Evolutionary conservation across 2,329 filamentous ascomycete genomes (phyloP), one percentile per base, ranked within the genome.

Genomic region (Neofusicoccum umdonicola): DNA sequence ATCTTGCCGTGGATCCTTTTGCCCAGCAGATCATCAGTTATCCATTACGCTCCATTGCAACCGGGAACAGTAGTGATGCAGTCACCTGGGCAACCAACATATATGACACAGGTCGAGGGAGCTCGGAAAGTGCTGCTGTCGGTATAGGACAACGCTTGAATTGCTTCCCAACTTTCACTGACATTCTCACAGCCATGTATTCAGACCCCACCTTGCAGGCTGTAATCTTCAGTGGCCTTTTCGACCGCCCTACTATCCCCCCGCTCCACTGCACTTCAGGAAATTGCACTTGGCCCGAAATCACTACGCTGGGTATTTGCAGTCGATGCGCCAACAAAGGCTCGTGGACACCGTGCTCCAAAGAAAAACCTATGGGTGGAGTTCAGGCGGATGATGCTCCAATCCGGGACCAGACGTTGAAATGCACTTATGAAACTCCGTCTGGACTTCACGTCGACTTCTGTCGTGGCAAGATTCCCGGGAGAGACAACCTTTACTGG

Each of bases 281-380:
- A 4, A 69, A 68, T 39, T 69, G 66, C 17, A 68, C 66, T 13
- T 68, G 66, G 41, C 31, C 60, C 9, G 50, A 42, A 8, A 27
- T 50, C 22, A 66, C 52, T 41, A 64, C 67, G 6, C 13, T 67
- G 4, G 65, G 47, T 1, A 57, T 66, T 17, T 68, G 67, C 37
- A 63, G 56, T 44, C 51, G 34, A 3, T 68, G 67, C 35, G 2
- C 22, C 22, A 22, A 22, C 3, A 22, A 22, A 22, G 22, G 22
- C 22, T 22, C 22, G 3, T 22, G 22, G 22, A 22, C 22, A 22
- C 22, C 22, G 3, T 22, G 22, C 22, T 22, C 22, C 22, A 22
- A 22, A 3, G 22, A 22, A 22, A 3, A 22, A 22, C 22, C 22
- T 22, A 22, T 22, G 22, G 22, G 22, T 22, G 3, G 22, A 22